Evolutionary conservation across 2,329 filamentous ascomycete species (phyloP).

Genomic region (Claviceps paspali): DNA sequence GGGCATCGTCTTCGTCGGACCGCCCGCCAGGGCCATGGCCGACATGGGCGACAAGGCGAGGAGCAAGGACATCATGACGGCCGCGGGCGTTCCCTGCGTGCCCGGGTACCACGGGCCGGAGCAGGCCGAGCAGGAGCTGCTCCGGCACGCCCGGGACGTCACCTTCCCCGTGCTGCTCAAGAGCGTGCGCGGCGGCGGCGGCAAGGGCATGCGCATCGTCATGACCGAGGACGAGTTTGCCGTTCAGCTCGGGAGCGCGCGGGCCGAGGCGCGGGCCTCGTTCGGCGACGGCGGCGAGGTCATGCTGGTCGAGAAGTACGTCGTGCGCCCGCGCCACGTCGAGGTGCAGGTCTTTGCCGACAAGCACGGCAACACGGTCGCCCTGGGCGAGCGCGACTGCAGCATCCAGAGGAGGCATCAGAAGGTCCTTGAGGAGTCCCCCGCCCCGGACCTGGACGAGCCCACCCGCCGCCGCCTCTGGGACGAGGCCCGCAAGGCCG

Average conservation of each 20-base stretch:
- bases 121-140: slow-evolving; percentile 48
- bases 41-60: slow-evolving; percentile 91
- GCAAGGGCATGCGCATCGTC: slow-evolving; percentile 74
- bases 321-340: slow-evolving; percentile 65
- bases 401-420: slow-evolving; percentile 77
- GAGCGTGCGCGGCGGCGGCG: slow-evolving; percentile 65
- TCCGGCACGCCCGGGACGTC: slow-evolving; percentile 56
- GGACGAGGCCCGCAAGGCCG: slow-evolving; percentile 49
- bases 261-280: slow-evolving; percentile 59
- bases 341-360: slow-evolving; percentile 89
- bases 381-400: slow-evolving; percentile 80
- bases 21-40: slow-evolving; percentile 63
- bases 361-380: slow-evolving; percentile 59
- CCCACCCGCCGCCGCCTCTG: slow-evolving; percentile 45
- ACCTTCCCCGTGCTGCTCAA: slow-evolving; percentile 62
- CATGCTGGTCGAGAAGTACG: slow-evolving; percentile 74
- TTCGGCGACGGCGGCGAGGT: slow-evolving; percentile 70
- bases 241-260: slow-evolving; percentile 54
- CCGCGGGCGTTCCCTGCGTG: slow-evolving; percentile 89
- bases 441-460: slow-evolving; percentile 52
- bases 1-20: slow-evolving; percentile 87
- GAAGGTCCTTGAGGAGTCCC: slow-evolving; percentile 82
- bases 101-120: slow-evolving; percentile 87
- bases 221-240: slow-evolving; percentile 52
- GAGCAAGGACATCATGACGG: slow-evolving; percentile 93